Evolutionary conservation across 73 alveolate genomes (phyloP), one percentile per base, ranked within the genome.

Genomic region (Paramecium sonneborni): DNA sequence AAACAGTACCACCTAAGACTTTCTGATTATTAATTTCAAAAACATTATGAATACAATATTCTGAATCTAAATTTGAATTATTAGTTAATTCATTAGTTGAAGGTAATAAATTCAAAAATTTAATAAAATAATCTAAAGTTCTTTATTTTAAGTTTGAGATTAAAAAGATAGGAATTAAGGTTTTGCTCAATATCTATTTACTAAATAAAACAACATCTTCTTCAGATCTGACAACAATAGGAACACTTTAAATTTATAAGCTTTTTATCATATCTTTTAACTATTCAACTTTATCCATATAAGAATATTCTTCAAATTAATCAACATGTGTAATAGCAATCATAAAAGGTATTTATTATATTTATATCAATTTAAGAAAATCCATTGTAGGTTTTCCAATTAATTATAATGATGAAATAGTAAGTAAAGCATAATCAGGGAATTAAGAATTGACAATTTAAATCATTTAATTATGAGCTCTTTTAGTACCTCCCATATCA

Each of bases 401-500:
- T 41, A 93, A 97, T 14, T 89, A 94, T 52, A 86, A 88, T 0
- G 99, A 97, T 76, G 95, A 95, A 44, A 97, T 92, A 6, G 95
- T 96, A 37, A 97, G 84, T 79, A 97, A 46, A 76, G 98, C 97
- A 92, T 97, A 97, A 85, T 96, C 99, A n/a, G 98, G 98, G 76
- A 92, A 92, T 58, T 94, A 97, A 74, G 96, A 92, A 85, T 97
- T 94, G 67, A 97, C 92, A 30, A 98, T 97, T 57, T 94, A 46
- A 37, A 95, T 92, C 92, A 98, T 90, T 20, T 98, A 95, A 93
- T 97, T 97, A 52, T 93, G 94, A 67, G 96, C 97, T 85, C 97
- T 98, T 86, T 94, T 97, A 70, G 95, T 94, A 5, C 99, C 99
- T 14, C 99, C 99, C 92, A 98, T 96, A 96, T 98, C 99, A 93